Percentiles rank a stretch among this genome's conserved stretches.
phyloP scores from a whole-genome alignment of 1,284 basidiomycete genomes.

The Malassezia sp. region DNA sequence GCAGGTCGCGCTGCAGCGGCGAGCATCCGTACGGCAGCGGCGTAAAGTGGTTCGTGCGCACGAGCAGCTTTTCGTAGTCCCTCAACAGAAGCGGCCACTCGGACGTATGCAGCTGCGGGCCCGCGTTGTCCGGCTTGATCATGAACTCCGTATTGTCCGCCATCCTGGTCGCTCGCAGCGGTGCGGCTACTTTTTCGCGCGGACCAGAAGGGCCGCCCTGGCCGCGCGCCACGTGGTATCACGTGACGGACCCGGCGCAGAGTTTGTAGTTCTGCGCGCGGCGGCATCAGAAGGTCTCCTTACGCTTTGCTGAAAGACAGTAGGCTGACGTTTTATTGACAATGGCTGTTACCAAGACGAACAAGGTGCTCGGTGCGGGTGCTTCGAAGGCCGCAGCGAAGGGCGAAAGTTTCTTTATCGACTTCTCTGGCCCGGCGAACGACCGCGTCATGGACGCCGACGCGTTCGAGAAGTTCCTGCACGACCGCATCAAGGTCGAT shows the following conservation, averaged over 20 bases:
- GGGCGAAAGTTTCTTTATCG: slow-evolving; percentile 84
- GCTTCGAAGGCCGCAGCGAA: slow-evolving; percentile 48
- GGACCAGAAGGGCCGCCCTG: neutral
- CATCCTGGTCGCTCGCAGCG: slow-evolving; percentile 5
- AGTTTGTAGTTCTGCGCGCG: slow-evolving; percentile 15
- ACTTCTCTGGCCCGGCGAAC: slow-evolving; percentile 81
- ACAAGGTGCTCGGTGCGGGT: slow-evolving; percentile 28
- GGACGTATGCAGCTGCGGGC: slow-evolving; percentile 61
- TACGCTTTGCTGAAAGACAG: slow-evolving; percentile 18
- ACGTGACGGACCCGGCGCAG: slow-evolving; percentile 5
- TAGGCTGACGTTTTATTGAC: slow-evolving; percentile 9
- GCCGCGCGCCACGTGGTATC: slow-evolving; percentile 5
- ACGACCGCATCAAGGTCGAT: slow-evolving; percentile 82
- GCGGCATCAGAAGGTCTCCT: neutral
- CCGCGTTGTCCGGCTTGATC: slow-evolving; percentile 48
- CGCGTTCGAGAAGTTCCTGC: slow-evolving; percentile 82
- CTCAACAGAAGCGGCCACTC: slow-evolving; percentile 96
- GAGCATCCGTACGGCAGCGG: slow-evolving; percentile 84
- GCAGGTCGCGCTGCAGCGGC: slow-evolving; percentile 84
- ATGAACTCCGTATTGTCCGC: slow-evolving; percentile 41
- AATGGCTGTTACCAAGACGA: slow-evolving; percentile 34
- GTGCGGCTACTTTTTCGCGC: slow-evolving; percentile 9
- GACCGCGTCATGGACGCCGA: slow-evolving; percentile 85
- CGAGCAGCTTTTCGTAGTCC: slow-evolving; percentile 70
- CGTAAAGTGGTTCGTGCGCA: slow-evolving; percentile 92